Evolutionary conservation across 176 grass and related monocot species (phyloP), one percentile per base, ranked within the genome.

Genomic region (Cymbopogon citratus): DNA sequence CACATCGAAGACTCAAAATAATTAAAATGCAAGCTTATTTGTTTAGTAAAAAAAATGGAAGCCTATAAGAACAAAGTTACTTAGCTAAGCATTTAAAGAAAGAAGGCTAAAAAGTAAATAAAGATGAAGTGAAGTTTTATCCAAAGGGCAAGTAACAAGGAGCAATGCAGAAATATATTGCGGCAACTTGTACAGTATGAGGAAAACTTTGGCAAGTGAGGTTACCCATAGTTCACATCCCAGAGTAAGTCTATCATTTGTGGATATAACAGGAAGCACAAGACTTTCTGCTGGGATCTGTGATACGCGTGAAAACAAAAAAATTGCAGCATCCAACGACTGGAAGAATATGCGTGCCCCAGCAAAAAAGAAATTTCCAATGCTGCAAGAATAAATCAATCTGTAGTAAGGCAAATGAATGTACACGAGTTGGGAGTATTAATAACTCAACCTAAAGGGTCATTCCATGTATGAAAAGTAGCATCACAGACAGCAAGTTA

Each of bases 321-420:
- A 94, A 75, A 98, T 86, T 26, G 92, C 90, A 79, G 95, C 95
- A 84, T 94, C 95, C 88, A 98, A 76, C 21, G 92, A 98, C 88
- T 94, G 92, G 86, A 98, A 98, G 82, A 98, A 98, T 98, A 92
- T 83, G 51, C 92, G 92, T 26, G 92, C 95, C 24, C 95, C 95
- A 74, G 95, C 92, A 86, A 98, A 98, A 83, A 98, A 98, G 92
- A 98, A 98, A 89, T 98, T 98, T 19, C 95, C 90, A 80, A 98
- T 98, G 85, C 92, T 98, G 92, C 89, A 91, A 66, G 11, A 51
- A 83, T 15, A 86, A 80, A 91, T 52, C n/a, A 52, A 80, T 77
- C 38, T 69, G 21, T 49, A 9, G 59, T 90, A 63, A 91, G 41
- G 40, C 54, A 46, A 78, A 78, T 36, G 26, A 74, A 73, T 54